Conservation (phyloP, 106 monocot species). For the Dioscorea dumetorum region DNA sequence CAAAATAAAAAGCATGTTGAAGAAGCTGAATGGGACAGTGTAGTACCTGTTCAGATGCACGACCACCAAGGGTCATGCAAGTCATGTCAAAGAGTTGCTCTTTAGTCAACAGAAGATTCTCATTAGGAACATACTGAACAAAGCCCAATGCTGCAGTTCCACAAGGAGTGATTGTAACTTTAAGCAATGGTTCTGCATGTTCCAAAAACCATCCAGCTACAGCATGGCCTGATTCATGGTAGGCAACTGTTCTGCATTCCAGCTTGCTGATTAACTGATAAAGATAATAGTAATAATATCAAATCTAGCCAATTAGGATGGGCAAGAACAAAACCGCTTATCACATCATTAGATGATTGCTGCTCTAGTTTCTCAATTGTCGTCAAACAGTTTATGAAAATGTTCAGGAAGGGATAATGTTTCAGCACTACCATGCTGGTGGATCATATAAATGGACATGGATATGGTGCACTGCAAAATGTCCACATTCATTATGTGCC, state of each 20-base stretch:
- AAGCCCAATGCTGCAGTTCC: constrained; percentile 89
- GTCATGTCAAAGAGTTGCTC: constrained; percentile 90
- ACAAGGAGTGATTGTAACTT: constrained; percentile 85
- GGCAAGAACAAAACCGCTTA: no score
- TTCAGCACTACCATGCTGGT: no score
- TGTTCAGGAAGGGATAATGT: no score
- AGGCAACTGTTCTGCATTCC: constrained; percentile 77
- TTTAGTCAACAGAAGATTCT: constrained; percentile 81
- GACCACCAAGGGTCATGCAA: constrained; percentile 89
- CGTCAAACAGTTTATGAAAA: no score
- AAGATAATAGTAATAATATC: neutral
- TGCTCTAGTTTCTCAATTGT: no score
- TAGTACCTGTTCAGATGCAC: constrained; percentile 87
- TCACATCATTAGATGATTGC: no score
- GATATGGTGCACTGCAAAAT: no score
- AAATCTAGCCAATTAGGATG: no score
- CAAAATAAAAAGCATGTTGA: no score
- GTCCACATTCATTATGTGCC: no score
- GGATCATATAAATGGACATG: no score
- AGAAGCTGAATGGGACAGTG: no score
- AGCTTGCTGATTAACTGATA: constrained; percentile 76
- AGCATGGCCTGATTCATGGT: constrained; percentile 89
- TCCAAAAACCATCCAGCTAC: constrained; percentile 91
- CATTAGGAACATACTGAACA: constrained; percentile 80
- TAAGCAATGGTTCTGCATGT: constrained; percentile 81